phyloP scores from a whole-genome alignment of 2,329 filamentous ascomycete species.

The Claviceps cyperi region DNA sequence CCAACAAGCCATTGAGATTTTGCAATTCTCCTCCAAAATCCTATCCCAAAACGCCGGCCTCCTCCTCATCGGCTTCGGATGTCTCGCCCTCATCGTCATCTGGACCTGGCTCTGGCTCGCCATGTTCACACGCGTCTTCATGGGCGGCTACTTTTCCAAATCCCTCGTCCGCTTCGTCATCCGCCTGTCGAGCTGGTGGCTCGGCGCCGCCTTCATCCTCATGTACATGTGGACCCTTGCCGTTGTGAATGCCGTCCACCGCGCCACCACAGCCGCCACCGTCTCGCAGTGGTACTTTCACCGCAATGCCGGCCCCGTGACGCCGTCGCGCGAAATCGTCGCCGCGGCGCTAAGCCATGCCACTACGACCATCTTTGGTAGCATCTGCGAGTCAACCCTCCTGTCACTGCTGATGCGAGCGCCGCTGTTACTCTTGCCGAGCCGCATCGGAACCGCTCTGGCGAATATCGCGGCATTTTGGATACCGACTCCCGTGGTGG shows the following conservation, averaged over 20 bases:
- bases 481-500: conserved; percentile 71
- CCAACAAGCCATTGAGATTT: conserved; percentile 68
- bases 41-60: conserved; percentile 73
- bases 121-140: conserved; percentile 92
- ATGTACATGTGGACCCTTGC: conserved; percentile 93
- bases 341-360: conserved; percentile 71
- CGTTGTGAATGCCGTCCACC: conserved; percentile 75
- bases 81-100: conserved; percentile 57
- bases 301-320: conserved; percentile 63
- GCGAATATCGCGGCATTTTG: conserved; percentile 64
- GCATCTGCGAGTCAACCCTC: conserved; percentile 77
- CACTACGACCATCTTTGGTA: conserved; percentile 76
- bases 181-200: conserved; percentile 81
- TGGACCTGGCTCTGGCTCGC: conserved; percentile 96
- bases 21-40: conserved; percentile 86
- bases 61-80: conserved; percentile 67
- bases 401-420: conserved; percentile 68
- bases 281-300: conserved; percentile 99
- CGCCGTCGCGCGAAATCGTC: conserved; percentile 69
- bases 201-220: conserved; percentile 81
- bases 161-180: conserved; percentile 57
- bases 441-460: conserved; percentile 48
- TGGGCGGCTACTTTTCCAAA: conserved; percentile 71
- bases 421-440: conserved; percentile 71
- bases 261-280: conserved; percentile 82